A percentile compares a stretch with the other conserved stretches of the same genome.
These are phyloP conservation scores for Lyophyllum semitale DNA, from an alignment of 768 basidiomycete genomes.

Conservation along the genomic window DNA sequence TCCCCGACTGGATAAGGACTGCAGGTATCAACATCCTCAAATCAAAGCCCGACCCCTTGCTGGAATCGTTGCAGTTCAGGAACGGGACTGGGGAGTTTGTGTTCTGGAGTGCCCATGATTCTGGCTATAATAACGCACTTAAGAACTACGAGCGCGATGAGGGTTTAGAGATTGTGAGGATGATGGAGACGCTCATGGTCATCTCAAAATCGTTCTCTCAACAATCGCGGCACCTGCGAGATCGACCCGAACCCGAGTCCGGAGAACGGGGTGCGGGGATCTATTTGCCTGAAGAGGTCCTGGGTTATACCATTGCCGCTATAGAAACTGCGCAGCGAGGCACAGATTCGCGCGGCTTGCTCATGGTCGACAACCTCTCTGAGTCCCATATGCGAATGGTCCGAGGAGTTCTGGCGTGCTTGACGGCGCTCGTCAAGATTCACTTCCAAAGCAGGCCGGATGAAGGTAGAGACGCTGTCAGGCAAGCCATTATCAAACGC, in stretches of 20 bases:
- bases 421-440: constrained; percentile 65
- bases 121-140: constrained; percentile 60
- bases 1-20: constrained; percentile 88
- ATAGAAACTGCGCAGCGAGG: constrained; percentile 85
- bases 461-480: constrained; percentile 74
- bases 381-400: constrained; percentile 80
- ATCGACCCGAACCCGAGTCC: constrained; percentile 68
- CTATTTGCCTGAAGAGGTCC: constrained; percentile 89
- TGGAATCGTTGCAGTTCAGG: constrained; percentile 74
- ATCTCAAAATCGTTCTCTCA: constrained; percentile 79
- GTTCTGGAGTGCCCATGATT: constrained; percentile 86
- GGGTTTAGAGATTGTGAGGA: constrained; percentile 65
- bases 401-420: constrained; percentile 69
- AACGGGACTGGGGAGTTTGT: constrained; percentile 88
- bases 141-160: constrained; percentile 54
- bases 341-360: constrained; percentile 42
- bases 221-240: constrained; percentile 82
- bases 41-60: constrained; percentile 69
- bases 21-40: constrained; percentile 90
- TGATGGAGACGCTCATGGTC: constrained; percentile 85
- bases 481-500: constrained; percentile 87
- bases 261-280: constrained; percentile 82
- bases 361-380: constrained; percentile 74
- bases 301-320: constrained; percentile 83
- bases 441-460: constrained; percentile 73